These are phyloP conservation scores for Kalanchoe fedtschenkoi DNA, from an alignment of 164 flowering plant species.

Conservation along the genomic window DNA sequence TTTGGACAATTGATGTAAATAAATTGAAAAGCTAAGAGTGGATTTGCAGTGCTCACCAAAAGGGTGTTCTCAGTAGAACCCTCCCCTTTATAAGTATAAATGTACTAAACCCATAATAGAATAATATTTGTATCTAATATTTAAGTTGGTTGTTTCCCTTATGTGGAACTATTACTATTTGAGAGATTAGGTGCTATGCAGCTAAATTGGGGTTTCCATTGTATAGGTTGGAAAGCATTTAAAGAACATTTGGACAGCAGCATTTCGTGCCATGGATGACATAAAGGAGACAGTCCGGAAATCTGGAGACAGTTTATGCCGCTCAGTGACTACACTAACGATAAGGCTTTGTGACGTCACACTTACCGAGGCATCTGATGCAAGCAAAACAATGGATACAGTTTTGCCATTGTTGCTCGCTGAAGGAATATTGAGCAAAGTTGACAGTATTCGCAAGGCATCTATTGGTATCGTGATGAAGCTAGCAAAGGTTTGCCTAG, in stretches of 20 bases:
- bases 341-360: conserved; percentile 82
- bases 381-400: conserved; percentile 69
- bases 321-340: conserved; percentile 64
- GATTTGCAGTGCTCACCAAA: no score
- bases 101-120: no score
- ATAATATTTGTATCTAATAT: no score
- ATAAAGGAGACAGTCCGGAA: conserved; percentile 92
- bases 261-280: conserved; percentile 99
- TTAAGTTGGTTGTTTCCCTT: no score
- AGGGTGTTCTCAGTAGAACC: no score
- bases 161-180: background rate
- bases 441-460: conserved; percentile 72
- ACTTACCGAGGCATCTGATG: conserved; percentile 55
- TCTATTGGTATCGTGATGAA: conserved; percentile 86
- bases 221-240: conserved; percentile 73
- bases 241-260: conserved; percentile 68
- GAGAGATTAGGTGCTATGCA: background rate
- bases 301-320: conserved; percentile 90
- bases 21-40: no score
- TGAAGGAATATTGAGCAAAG: conserved; percentile 93
- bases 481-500: conserved; percentile 74
- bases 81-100: no score
- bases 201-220: conserved; percentile 1
- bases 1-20: no score
- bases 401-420: conserved; percentile 71